phyloP scores from a whole-genome alignment of 1,139 yeast genomes.

The Sugiyamaella xylanicola region DNA sequence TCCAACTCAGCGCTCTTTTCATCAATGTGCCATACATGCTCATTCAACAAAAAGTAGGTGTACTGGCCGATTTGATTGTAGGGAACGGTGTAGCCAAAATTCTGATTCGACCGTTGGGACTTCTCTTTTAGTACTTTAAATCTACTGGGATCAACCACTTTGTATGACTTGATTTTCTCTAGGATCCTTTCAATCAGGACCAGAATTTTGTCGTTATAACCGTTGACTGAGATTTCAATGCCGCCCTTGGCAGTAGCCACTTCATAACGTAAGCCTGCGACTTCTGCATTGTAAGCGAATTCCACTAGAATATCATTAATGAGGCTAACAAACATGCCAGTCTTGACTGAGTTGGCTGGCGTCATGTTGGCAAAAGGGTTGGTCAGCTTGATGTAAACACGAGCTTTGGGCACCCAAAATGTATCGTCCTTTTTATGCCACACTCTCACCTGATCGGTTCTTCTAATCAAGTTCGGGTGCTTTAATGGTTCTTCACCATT shows the following conservation, averaged over 20 bases:
- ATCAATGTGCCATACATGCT: slow-evolving; percentile 63
- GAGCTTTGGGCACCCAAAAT: slow-evolving; percentile 86
- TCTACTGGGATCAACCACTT: slow-evolving; percentile 52
- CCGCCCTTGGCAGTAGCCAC: slow-evolving; percentile 71
- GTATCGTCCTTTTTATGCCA: slow-evolving; percentile 95
- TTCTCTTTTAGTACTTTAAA: slow-evolving; percentile 70
- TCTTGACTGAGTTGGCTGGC: slow-evolving; percentile 57
- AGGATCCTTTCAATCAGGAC: slow-evolving; percentile 64
- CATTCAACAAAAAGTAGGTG: slow-evolving; percentile 65
- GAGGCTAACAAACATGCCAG: slow-evolving; percentile 66
- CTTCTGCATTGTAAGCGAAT: slow-evolving; percentile 76
- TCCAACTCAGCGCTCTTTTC: slow-evolving; percentile 61
- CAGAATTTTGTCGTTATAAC: slow-evolving; percentile 81
- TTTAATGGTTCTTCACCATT: slow-evolving; percentile 41
- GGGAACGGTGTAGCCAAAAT: slow-evolving; percentile 75
- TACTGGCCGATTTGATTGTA: slow-evolving; percentile 66
- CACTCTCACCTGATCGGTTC: slow-evolving; percentile 50
- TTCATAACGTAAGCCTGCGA: slow-evolving; percentile 71
- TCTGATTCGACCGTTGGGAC: slow-evolving; percentile 60
- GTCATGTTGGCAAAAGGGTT: slow-evolving; percentile 61
- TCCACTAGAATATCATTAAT: slow-evolving; percentile 77
- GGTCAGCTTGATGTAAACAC: slow-evolving; percentile 64
- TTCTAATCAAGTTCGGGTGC: slow-evolving; percentile 53
- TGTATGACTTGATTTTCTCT: slow-evolving; percentile 53
- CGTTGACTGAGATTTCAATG: slow-evolving; percentile 63